Evolutionary conservation across 148 eudicot species (phyloP).

Genomic region (Spergularia marina): DNA sequence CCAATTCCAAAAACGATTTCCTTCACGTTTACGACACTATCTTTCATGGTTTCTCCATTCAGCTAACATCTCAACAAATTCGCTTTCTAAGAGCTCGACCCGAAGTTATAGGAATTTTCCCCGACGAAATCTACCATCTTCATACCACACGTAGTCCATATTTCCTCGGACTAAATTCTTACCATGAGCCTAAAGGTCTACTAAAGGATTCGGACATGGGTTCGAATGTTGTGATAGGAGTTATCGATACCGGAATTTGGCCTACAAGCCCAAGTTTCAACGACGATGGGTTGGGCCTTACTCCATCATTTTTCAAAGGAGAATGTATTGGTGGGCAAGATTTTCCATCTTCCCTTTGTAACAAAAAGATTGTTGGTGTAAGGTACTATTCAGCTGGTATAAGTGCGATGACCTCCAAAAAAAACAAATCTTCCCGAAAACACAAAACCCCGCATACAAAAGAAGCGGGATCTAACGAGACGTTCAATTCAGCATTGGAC

Average conservation of each 20-base stretch:
- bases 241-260: constrained; percentile 71
- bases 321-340: constrained; percentile 44
- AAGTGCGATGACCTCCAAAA: not conserved
- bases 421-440: not conserved
- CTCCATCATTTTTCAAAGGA: constrained; percentile 61
- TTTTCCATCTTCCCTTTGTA: constrained; percentile 43
- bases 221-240: constrained; percentile 47
- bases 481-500: constrained; percentile 37
- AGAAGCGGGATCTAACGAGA: not conserved
- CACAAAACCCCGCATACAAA: too few relatives aligned
- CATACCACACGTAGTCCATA: constrained; percentile 33
- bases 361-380: constrained; percentile 64
- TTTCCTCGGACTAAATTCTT: constrained; percentile 32
- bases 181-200: constrained; percentile 14
- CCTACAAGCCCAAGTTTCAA: constrained; percentile 56
- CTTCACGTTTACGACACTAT: constrained; percentile 27
- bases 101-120: constrained; percentile 18
- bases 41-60: constrained; percentile 32
- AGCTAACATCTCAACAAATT: constrained; percentile 21
- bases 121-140: constrained; percentile 11
- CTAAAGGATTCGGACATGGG: constrained; percentile 24
- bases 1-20: not conserved
- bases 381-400: constrained; percentile 28
- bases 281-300: constrained; percentile 51
- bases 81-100: constrained; percentile 3